Conservation (phyloP, 805 yeast species). For the Lachancea quebecensis region DNA sequence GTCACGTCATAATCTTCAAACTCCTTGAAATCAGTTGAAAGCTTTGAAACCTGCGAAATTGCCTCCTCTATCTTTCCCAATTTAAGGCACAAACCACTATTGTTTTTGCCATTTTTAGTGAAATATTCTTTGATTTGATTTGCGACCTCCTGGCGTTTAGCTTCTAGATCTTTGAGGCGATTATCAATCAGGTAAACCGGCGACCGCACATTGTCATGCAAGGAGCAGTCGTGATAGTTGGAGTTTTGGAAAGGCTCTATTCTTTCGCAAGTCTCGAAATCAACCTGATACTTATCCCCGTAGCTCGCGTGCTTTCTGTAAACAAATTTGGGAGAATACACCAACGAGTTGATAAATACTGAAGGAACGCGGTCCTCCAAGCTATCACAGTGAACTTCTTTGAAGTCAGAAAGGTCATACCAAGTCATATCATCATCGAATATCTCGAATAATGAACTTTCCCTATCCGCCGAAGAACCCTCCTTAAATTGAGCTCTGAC, state of each 20-base stretch:
- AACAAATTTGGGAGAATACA: constrained; percentile 62
- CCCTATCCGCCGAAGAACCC: constrained; percentile 10
- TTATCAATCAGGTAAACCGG: constrained; percentile 17
- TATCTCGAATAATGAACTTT: constrained; percentile 26
- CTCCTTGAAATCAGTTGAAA: constrained; percentile 19
- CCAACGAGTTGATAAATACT: constrained; percentile 51
- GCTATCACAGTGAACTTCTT: constrained; percentile 45
- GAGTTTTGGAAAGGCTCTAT: constrained; percentile 45
- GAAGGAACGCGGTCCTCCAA: constrained; percentile 33
- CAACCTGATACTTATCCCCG: constrained; percentile 36
- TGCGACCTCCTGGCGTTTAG: constrained; percentile 33
- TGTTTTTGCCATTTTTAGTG: background rate
- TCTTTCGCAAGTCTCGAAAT: constrained; percentile 30
- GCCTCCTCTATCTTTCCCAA: constrained; percentile 10
- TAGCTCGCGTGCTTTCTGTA: constrained; percentile 60
- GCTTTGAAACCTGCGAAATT: constrained; percentile 13
- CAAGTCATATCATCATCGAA: constrained; percentile 53
- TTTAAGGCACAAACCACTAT: background rate
- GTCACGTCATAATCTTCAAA: constrained; percentile 3
- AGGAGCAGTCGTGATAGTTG: constrained; percentile 57
- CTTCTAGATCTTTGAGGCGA: constrained; percentile 20
- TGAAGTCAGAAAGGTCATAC: constrained; percentile 57
- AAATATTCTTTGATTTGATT: constrained; percentile 34
- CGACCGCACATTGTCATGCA: constrained; percentile 23
- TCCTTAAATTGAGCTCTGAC: constrained; percentile 42